Evolutionary conservation across 768 basidiomycete genomes (phyloP).

Genomic region (Hebeloma cylindrosporum): DNA sequence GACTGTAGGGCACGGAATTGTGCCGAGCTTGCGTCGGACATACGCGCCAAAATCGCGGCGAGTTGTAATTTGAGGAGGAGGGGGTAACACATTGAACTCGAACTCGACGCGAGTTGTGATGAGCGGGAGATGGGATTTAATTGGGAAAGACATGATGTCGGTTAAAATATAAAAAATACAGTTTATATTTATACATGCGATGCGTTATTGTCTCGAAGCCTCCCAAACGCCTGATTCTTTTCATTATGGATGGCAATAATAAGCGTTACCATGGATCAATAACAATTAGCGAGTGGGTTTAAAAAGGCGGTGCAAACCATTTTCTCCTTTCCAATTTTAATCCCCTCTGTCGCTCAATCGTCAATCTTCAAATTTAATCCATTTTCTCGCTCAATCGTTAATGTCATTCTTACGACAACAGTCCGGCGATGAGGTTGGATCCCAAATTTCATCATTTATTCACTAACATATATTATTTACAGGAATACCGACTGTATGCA

Average conservation of each 20-base stretch:
- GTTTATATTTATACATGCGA: background rate
- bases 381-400: no score
- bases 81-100: constrained; percentile 1
- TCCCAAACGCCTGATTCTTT: no score
- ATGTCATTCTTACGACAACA: background rate
- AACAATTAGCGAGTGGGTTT: no score
- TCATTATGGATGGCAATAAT: no score
- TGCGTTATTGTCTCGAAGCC: no score
- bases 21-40: background rate
- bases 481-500: constrained; percentile 1
- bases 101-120: constrained; percentile 6
- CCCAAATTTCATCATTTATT: background rate
- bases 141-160: background rate
- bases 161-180: background rate
- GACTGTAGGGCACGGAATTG: background rate
- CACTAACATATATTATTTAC: background rate
- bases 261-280: no score
- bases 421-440: background rate
- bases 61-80: constrained; percentile 4
- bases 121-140: constrained; percentile 8
- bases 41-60: background rate
- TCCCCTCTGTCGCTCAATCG: no score
- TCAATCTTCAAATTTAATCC: no score
- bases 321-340: no score
- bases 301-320: no score